Conservation (phyloP, 345 rosid species). For the Geranium rotundifolium region DNA sequence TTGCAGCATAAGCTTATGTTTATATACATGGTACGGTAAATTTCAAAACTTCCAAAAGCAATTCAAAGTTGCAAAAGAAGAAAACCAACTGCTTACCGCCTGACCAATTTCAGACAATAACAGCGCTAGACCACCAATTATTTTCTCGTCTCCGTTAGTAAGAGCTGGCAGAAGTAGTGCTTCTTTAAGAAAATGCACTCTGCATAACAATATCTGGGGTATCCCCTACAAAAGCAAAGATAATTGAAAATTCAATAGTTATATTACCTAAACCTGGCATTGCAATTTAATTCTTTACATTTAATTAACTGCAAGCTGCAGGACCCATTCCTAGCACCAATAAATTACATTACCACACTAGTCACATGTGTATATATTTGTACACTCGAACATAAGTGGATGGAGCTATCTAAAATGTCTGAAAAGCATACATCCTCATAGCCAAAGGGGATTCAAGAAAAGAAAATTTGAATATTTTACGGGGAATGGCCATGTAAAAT, state of each 20-base stretch:
- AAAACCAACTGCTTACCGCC: conserved; percentile 48
- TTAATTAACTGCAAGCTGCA: too few relatives aligned
- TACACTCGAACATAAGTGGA: too few relatives aligned
- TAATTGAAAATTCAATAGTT: conserved; percentile 4
- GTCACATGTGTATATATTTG: too few relatives aligned
- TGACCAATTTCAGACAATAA: conserved; percentile 94
- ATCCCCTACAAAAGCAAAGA: conserved; percentile 52
- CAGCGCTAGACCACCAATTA: conserved; percentile 75
- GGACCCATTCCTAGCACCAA: too few relatives aligned
- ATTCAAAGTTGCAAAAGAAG: neutral
- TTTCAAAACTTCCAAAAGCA: neutral
- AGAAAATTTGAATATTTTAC: too few relatives aligned
- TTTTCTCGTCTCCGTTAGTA: conserved; percentile 53
- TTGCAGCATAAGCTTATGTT: neutral
- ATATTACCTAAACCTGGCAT: neutral
- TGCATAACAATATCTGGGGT: conserved; percentile 68
- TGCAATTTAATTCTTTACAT: too few relatives aligned
- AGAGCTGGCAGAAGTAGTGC: conserved; percentile 72
- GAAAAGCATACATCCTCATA: neutral
- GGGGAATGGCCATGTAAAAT: neutral
- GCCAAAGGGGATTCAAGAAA: neutral
- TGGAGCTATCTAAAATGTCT: too few relatives aligned
- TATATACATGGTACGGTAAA: too few relatives aligned
- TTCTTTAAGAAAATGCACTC: conserved; percentile 72
- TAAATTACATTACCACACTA: too few relatives aligned